Base-by-base conservation (phyloP, 768 basidiomycete species). In the Boletellus sp. region DNA sequence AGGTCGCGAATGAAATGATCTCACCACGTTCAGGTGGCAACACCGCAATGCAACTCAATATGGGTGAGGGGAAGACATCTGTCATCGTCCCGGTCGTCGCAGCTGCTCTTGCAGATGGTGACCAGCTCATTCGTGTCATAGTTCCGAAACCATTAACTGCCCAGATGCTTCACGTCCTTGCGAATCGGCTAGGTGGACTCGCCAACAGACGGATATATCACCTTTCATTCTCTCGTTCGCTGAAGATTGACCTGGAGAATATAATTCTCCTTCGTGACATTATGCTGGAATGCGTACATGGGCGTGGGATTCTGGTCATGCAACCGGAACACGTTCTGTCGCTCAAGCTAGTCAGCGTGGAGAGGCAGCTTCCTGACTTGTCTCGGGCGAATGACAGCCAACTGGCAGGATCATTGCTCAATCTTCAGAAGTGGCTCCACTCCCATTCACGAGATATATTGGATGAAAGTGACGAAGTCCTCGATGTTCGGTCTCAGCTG, bases 311-410 rank as follows among this genome's bases (percentile, higher is more conserved):
- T 12, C 58, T 78, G 13, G 62, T 80, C 3, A 54, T 64, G 10
- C 78, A 80, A 38, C 78, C 77, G 1, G 76, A 80, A 41, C 77
- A 80, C 76, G 0, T 77, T 10, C 70, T 80, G 6, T 79, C 78
- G 1, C 74, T 74, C 53, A 67, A 70, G 49, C 63, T 80, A 31
- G 70, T 73, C 70, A 66, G 66, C 0, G 55, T 78, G 16, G 71
- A 78, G 37, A 57, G 47, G 39, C 56, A 60, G n/a, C 46, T 67
- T n/a, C n/a, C n/a, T n/a, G n/a, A n/a, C n/a, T n/a, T n/a, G 23
- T 12, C n/a, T 6, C n/a, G 23, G 17, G 15, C 53, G 72, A 10
- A 43, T 47, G 37, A 50, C 57, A 19, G 23, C 26, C n/a, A 44
- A 7, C 49, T 57, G 16, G 58, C 63, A 2, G 19, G 40, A 17